Evolutionary conservation across 495 filamentous ascomycete species (phyloP), one percentile per base, ranked within the genome.

Genomic region (Lophiostoma macrostomum): DNA sequence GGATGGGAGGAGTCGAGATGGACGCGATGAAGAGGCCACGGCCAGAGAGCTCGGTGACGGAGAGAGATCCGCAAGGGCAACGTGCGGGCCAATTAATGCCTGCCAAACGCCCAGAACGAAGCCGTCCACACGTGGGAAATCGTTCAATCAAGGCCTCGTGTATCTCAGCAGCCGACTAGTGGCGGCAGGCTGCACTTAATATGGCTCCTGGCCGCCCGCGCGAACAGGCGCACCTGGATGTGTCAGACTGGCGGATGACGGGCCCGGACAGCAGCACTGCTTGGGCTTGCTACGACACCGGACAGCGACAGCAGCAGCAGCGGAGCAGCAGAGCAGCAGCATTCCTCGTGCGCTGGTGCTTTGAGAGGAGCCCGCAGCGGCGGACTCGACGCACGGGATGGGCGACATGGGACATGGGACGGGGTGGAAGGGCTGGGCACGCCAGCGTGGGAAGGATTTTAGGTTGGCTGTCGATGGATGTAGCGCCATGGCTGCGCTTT

Each of bases 121-220:
- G 47, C 35, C 52, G 45, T 12, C 29, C 32, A 44, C 59, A 62
- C 59, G 59, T 62, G 59, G 54, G 47, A 53, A 47, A 58, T 62
- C 52, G 52, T 53, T 61, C 59, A 56, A 60, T 50, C 45, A 61
- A 56, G 52, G 32, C 47, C 38, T 62, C 59, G 59, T 57, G 53
- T 47, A 53, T 62, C 59, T 57, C 39, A 53, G 47, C 52, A 44
- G 40, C 44, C 24, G 20, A 11, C 24, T 45, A 56, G 51, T 50
- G 50, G 57, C 57, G 51, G 57, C 57, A 50, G 35, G 50, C 20
- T 24, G 57, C 57, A 44, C 57, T 53, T 45, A 45, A 57, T 56
- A 56, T 56, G 53, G 38, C 25, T 18, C 24, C 36, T 28, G 14
- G 45, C n/a, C 46, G 38, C 19, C 19, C 39, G 49, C 49, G 47